Conservation (phyloP, 2,329 filamentous ascomycete species). For the Ceratocystis albifundus region DNA sequence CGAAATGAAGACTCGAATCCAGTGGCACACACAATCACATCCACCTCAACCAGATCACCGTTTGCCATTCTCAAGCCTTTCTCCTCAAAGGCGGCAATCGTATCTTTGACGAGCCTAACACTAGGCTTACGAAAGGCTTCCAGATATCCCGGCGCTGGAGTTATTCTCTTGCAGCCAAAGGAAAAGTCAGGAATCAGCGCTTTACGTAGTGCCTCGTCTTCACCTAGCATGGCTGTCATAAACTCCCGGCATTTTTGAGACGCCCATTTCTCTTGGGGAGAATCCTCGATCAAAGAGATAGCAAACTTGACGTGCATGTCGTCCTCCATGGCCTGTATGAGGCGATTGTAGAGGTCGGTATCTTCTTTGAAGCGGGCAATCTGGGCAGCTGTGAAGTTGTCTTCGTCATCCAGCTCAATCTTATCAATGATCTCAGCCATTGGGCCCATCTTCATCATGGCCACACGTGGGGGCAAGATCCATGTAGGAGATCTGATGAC, state of each 20-base stretch:
- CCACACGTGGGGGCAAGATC: conserved; percentile 33
- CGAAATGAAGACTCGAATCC: conserved; percentile 45
- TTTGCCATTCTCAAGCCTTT: conserved; percentile 39
- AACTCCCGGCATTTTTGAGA: conserved; percentile 35
- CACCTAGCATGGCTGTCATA: conserved; percentile 39
- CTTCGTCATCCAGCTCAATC: conserved; percentile 26
- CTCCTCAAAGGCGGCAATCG: conserved; percentile 37
- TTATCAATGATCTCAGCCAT: conserved; percentile 27
- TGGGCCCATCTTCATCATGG: conserved; percentile 30
- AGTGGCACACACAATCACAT: conserved; percentile 47
- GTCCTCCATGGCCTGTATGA: conserved; percentile 38
- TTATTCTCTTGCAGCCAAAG: conserved; percentile 40
- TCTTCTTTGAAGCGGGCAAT: conserved; percentile 39
- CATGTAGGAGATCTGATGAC: conserved; percentile 36
- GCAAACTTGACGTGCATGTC: conserved; percentile 37
- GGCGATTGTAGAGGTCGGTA: conserved; percentile 36
- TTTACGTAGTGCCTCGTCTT: conserved; percentile 40
- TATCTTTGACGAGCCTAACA: conserved; percentile 37
- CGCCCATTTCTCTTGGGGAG: conserved; percentile 35
- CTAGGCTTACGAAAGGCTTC: conserved; percentile 37
- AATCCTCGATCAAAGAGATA: conserved; percentile 34
- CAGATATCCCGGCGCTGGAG: conserved; percentile 41
- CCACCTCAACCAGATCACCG: conserved; percentile 40
- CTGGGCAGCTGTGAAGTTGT: conserved; percentile 29
- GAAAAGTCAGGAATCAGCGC: conserved; percentile 41